phyloP scores from a whole-genome alignment of 495 filamentous ascomycete genomes.

The Aspergillus cavernicola region DNA sequence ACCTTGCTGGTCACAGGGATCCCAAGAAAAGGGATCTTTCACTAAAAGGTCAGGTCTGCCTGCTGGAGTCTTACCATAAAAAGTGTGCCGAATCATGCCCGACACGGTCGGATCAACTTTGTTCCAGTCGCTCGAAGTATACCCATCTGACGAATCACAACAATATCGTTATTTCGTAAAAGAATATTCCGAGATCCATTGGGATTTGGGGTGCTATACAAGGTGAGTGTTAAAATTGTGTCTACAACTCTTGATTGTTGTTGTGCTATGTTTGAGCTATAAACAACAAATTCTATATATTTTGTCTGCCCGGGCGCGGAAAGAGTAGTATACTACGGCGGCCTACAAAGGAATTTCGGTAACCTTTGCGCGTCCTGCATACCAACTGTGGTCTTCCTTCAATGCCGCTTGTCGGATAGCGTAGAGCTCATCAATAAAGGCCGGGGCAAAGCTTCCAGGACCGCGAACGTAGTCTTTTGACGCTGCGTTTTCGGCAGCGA shows the following conservation, averaged over 20 bases:
- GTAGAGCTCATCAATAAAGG: conserved; percentile 73
- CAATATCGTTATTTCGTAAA: no score
- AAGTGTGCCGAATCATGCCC: conserved; percentile 16
- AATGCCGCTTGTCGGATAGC: conserved; percentile 47
- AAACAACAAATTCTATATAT: no score
- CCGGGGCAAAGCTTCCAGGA: conserved; percentile 84
- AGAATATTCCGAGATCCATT: no score
- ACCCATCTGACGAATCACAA: no score
- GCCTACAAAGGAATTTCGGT: conserved; percentile 26
- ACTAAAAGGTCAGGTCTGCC: not conserved
- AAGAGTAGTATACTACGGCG: no score
- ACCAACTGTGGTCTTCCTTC: conserved; percentile 49
- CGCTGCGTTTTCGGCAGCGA: conserved; percentile 74
- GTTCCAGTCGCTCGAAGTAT: not conserved
- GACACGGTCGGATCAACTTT: conserved; percentile 6
- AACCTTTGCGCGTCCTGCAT: conserved; percentile 52
- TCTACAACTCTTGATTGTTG: no score
- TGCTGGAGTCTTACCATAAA: conserved; percentile 14
- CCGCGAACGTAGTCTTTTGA: conserved; percentile 61
- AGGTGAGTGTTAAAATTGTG: no score
- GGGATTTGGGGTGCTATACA: no score
- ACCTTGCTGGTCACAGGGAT: conserved; percentile 23
- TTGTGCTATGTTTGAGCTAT: no score
- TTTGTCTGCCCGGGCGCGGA: no score
- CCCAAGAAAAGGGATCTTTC: conserved; percentile 27